Percentiles rank a stretch among this genome's conserved stretches.
These are phyloP conservation scores for Sideroxylon spinosum DNA, from an alignment of 179 eudicot species.

Conservation along the genomic window DNA sequence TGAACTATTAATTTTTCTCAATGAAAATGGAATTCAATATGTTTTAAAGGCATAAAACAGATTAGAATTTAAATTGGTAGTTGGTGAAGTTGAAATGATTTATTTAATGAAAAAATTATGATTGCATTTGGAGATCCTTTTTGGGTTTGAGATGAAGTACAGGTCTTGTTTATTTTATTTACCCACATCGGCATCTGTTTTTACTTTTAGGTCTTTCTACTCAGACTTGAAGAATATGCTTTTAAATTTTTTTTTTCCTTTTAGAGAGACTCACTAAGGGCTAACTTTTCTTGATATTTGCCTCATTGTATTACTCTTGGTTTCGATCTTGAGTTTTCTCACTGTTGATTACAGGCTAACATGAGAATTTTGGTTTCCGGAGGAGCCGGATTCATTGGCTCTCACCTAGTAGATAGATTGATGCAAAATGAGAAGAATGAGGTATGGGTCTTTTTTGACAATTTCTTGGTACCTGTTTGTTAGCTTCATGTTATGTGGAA, in stretches of 20 bases:
- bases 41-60: not conserved
- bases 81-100: not conserved
- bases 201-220: not conserved
- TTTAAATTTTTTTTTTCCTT: not conserved
- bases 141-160: conserved; percentile 1
- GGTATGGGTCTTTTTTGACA: conserved; percentile 36
- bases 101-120: not conserved
- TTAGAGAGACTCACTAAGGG: not conserved
- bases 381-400: conserved; percentile 98
- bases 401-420: conserved; percentile 83
- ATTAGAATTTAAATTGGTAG: no score
- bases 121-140: conserved; percentile 11
- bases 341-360: conserved; percentile 57
- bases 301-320: not conserved
- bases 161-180: not conserved
- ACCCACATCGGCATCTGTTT: not conserved
- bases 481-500: not conserved
- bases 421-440: conserved; percentile 96
- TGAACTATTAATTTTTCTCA: not conserved
- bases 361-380: conserved; percentile 94
- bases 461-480: not conserved
- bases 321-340: not conserved
- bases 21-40: not conserved
- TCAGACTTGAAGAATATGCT: not conserved
- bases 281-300: not conserved